These are phyloP conservation scores for Pseudotsuga menziesii DNA, from an alignment of 75 land plant species.

Conservation along the genomic window DNA sequence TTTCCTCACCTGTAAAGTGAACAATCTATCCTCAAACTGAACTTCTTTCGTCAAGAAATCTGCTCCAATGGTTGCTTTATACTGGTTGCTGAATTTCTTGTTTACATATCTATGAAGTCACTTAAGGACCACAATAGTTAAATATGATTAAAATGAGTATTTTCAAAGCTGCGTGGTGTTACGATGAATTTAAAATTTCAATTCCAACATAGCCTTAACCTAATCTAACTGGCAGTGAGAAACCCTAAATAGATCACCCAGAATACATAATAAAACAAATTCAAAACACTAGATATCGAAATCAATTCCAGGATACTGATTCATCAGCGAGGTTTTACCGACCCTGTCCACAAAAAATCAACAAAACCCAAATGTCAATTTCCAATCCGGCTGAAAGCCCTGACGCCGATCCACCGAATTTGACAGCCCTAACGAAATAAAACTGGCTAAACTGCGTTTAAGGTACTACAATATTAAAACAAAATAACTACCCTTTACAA, in stretches of 20 bases:
- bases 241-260: not conserved
- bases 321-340: slow-evolving; percentile 87
- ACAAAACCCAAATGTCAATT: slow-evolving; percentile 4
- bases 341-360: slow-evolving; percentile 44
- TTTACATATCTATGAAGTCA: slow-evolving; percentile 57
- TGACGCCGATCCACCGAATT: not conserved
- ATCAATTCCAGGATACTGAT: slow-evolving; percentile 53
- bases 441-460: not conserved
- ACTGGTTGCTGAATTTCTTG: slow-evolving; percentile 81
- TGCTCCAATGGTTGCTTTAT: slow-evolving; percentile 83
- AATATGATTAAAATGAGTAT: not conserved
- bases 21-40: slow-evolving; percentile 72
- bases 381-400: not conserved
- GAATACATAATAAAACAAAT: not conserved
- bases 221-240: not conserved
- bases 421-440: not conserved
- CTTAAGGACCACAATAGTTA: slow-evolving; percentile 1
- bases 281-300: not conserved
- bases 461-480: too few relatives aligned
- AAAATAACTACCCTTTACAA: too few relatives aligned
- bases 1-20: slow-evolving; percentile 60
- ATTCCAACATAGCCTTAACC: not conserved
- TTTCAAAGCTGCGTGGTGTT: not conserved
- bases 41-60: slow-evolving; percentile 77
- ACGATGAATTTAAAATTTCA: not conserved